phyloP scores from a whole-genome alignment of 2,329 filamentous ascomycete genomes.

The Aspergillus japonicus region DNA sequence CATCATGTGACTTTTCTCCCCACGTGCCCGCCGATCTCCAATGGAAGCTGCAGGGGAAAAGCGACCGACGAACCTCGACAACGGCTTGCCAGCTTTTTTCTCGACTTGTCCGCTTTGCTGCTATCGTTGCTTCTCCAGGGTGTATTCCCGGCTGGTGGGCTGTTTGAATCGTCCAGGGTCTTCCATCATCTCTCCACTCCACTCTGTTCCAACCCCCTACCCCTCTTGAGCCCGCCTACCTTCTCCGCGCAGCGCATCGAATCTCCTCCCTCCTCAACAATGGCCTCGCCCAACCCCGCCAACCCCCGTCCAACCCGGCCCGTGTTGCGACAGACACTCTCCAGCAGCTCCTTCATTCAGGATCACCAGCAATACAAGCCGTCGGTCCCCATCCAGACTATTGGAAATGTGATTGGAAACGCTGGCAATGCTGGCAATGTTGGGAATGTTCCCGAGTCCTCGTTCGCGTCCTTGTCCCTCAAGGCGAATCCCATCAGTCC shows the following conservation, averaged over 20 bases:
- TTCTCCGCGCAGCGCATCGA: slow-evolving; percentile 4
- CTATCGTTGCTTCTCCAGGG: slow-evolving; percentile 6
- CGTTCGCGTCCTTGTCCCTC: slow-evolving; percentile 27
- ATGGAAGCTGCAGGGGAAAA: slow-evolving; percentile 10
- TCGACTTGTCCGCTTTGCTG: not conserved
- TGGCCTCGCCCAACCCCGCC: slow-evolving; percentile 30
- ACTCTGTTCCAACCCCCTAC: not conserved
- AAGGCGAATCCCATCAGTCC: slow-evolving; percentile 39
- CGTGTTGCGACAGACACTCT: slow-evolving; percentile 43
- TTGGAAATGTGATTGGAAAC: slow-evolving; percentile 37
- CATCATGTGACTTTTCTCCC: slow-evolving; percentile 2
- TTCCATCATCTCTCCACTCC: not conserved
- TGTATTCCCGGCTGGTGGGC: slow-evolving; percentile 9
- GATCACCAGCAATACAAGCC: slow-evolving; percentile 52
- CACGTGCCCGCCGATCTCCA: slow-evolving; percentile 15
- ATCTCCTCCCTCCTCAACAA: slow-evolving; percentile 16
- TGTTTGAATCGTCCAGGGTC: slow-evolving; percentile 10
- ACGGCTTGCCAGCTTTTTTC: not conserved
- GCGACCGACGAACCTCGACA: not conserved
- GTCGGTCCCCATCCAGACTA: slow-evolving; percentile 34
- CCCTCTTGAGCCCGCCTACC: not conserved
- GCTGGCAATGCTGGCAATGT: slow-evolving; percentile 15
- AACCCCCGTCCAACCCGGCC: slow-evolving; percentile 38
- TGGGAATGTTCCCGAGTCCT: slow-evolving; percentile 26
- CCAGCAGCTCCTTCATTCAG: slow-evolving; percentile 46